Conservation (phyloP, 768 basidiomycete species). For the Chiua virens region DNA sequence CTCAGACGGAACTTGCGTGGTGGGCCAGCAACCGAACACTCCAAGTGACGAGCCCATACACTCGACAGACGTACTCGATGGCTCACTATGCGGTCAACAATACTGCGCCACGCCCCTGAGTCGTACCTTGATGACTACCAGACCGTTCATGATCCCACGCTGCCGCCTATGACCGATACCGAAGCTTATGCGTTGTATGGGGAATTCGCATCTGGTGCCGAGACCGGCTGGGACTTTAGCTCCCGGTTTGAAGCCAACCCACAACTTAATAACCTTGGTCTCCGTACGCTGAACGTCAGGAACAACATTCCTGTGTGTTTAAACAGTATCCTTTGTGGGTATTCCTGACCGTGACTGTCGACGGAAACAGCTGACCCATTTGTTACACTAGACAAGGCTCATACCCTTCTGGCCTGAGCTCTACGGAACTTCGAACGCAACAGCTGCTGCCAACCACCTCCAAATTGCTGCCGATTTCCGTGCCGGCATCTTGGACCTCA, state of each 20-base stretch:
- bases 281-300: slow-evolving; percentile 71
- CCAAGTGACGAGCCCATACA: slow-evolving; percentile 67
- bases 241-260: slow-evolving; percentile 42
- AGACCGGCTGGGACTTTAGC: slow-evolving; percentile 57
- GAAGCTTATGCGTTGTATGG: slow-evolving; percentile 70
- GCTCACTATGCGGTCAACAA: slow-evolving; percentile 78
- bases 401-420: slow-evolving; percentile 58
- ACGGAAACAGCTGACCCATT: background rate
- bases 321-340: slow-evolving; percentile 80
- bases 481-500: slow-evolving; percentile 77
- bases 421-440: slow-evolving; percentile 47
- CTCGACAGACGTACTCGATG: slow-evolving; percentile 63
- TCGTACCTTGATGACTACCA: slow-evolving; percentile 77
- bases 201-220: slow-evolving; percentile 87
- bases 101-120: slow-evolving; percentile 86
- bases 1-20: slow-evolving; percentile 80
- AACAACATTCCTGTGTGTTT: slow-evolving; percentile 73
- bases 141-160: slow-evolving; percentile 67
- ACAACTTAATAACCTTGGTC: slow-evolving; percentile 44
- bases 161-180: slow-evolving; percentile 58
- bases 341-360: slow-evolving; percentile 65
- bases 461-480: slow-evolving; percentile 57
- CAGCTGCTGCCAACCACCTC: slow-evolving; percentile 51
- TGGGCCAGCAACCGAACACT: slow-evolving; percentile 76
- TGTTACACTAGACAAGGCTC: slow-evolving; percentile 56